Percentiles rank a stretch among this genome's conserved stretches.
phyloP scores from a whole-genome alignment of 805 yeast genomes.

The Ogataea sp. region DNA sequence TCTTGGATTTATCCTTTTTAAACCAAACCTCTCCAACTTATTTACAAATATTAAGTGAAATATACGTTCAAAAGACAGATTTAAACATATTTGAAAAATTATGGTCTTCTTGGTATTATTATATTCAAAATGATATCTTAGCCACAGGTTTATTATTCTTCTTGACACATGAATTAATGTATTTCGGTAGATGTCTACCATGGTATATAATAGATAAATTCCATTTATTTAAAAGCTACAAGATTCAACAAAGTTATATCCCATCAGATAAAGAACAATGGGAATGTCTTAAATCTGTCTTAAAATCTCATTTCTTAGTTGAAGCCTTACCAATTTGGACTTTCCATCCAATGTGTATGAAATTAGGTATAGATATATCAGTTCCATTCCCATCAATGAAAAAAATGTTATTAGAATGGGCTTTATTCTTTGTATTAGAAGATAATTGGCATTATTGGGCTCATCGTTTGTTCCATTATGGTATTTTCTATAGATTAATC shows the following conservation, averaged over 20 bases:
- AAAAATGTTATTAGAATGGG: constrained; percentile 36
- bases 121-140: constrained; percentile 44
- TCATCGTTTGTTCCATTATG: constrained; percentile 48
- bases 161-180: constrained; percentile 46
- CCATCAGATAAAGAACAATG: constrained; percentile 51
- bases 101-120: constrained; percentile 51
- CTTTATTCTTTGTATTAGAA: constrained; percentile 43
- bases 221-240: constrained; percentile 43
- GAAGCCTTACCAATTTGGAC: constrained; percentile 59
- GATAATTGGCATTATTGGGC: constrained; percentile 58
- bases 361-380: constrained; percentile 37
- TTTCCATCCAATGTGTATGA: constrained; percentile 48
- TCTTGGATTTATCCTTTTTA: neutral
- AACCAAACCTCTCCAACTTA: constrained; percentile 16
- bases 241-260: constrained; percentile 44
- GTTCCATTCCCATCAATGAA: constrained; percentile 46
- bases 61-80: constrained; percentile 31
- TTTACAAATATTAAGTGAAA: constrained; percentile 26
- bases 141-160: constrained; percentile 54
- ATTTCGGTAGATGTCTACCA: constrained; percentile 52
- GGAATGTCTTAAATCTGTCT: constrained; percentile 53
- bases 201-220: constrained; percentile 49
- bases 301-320: constrained; percentile 47
- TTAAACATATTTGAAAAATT: constrained; percentile 34
- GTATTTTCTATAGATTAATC: constrained; percentile 46